Evolutionary conservation across 1,284 basidiomycete genomes (phyloP), one percentile per base, ranked within the genome.

Genomic region (Mycena sp.): DNA sequence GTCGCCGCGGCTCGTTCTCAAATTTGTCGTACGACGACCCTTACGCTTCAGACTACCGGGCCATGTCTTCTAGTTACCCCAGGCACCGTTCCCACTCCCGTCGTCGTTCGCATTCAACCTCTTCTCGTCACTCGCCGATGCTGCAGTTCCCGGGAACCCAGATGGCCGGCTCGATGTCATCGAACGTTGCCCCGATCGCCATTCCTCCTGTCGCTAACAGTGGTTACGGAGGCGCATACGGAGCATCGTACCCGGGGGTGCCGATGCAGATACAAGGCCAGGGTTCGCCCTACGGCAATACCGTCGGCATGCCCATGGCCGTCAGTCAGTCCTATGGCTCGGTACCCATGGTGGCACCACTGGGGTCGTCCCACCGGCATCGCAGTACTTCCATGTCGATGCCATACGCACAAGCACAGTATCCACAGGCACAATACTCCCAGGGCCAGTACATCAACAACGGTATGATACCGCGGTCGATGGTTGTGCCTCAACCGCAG

Each of bases 11-110:
- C 57, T 67, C 72, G 43, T 55, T 70, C 46, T 61, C 66, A 41
- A 17, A 54, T 35, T 7, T 9, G 19, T 66, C 67, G 6, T 70
- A 68, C 30, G 65, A 53, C 2, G 73, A 73, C 41, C 74, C 77
- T 10, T 79, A 80, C 64, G 72, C 73, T 28, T 74, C 75, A 51
- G 80, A 80, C 49, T 76, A 79, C 63, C 74, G 71, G 0, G 69
- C 76, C 19, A 61, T 71, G 16, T 73, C 74, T 67, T 68, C 65
- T 32, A 68, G 72, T 19, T 76, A 75, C 6, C 69, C 74, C n/a
- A 72, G 70, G 32, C 73, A 72, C 67, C 72, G 74, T 25, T 67
- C 80, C n/a, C 70, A 69, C 44, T 76, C 76, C 23, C 70, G 73
- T 26, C 72, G 67, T 29, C 67, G 68, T 6, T 71, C 73, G 21